These are phyloP conservation scores for Suillus tomentosus DNA, from an alignment of 768 basidiomycete species.

Conservation along the genomic window DNA sequence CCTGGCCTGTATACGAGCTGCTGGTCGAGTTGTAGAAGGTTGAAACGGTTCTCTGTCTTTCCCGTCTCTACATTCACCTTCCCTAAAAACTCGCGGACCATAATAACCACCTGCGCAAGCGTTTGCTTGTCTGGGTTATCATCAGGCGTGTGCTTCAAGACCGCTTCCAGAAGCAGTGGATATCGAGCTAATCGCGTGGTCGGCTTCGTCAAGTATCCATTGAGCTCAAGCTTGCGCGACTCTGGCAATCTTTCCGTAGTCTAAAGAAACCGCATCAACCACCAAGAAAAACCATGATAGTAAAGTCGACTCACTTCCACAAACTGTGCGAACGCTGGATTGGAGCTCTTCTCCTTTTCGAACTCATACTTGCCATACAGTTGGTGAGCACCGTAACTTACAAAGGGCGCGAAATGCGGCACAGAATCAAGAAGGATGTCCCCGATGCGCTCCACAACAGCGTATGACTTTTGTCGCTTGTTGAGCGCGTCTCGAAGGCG, in stretches of 20 bases:
- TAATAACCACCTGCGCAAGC: slow-evolving; percentile 73
- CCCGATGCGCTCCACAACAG: slow-evolving; percentile 89
- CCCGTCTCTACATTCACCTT: slow-evolving; percentile 94
- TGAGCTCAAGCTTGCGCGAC: slow-evolving; percentile 94
- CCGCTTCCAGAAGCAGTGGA: slow-evolving; percentile 89
- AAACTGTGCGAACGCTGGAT: slow-evolving; percentile 90
- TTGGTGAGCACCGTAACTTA: slow-evolving; percentile 94
- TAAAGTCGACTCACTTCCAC: slow-evolving; percentile 69
- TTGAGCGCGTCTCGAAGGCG: slow-evolving; percentile 91
- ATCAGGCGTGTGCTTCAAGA: slow-evolving; percentile 88
- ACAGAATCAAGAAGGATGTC: slow-evolving; percentile 89
- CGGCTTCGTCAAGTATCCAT: slow-evolving; percentile 97
- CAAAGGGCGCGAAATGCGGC: slow-evolving; percentile 89
- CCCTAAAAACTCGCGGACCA: slow-evolving; percentile 79
- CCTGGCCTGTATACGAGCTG: slow-evolving; percentile 89
- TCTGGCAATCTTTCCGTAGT: slow-evolving; percentile 90
- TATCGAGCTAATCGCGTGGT: slow-evolving; percentile 98
- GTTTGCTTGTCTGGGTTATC: slow-evolving; percentile 83
- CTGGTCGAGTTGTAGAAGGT: slow-evolving; percentile 89
- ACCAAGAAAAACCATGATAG: neutral
- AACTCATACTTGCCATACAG: slow-evolving; percentile 99
- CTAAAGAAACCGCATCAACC: slow-evolving; percentile 41
- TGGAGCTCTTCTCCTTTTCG: slow-evolving; percentile 95
- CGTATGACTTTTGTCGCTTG: slow-evolving; percentile 93
- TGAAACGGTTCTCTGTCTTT: slow-evolving; percentile 95